phyloP scores from a whole-genome alignment of 805 yeast species.

The Barnettozyma sp. region DNA sequence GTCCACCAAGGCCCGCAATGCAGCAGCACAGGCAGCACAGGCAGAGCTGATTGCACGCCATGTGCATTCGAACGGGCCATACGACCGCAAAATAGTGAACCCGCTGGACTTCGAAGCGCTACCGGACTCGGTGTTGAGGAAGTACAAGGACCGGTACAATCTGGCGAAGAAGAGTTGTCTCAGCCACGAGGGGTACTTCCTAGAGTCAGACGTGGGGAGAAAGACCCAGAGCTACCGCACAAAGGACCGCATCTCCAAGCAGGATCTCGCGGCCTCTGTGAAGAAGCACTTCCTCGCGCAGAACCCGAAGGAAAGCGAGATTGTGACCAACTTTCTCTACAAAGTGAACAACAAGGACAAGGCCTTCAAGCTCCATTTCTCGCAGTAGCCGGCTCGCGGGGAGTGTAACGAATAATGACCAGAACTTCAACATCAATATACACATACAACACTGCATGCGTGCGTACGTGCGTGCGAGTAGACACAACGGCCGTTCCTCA shows the following conservation, averaged over 20 bases:
- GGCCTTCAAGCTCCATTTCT: conserved; percentile 35
- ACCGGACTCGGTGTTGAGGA: conserved; percentile 57
- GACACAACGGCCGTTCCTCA: no score
- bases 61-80: conserved; percentile 68
- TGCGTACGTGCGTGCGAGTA: no score
- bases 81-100: conserved; percentile 41
- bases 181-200: conserved; percentile 61
- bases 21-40: conserved; percentile 61
- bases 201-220: conserved; percentile 68
- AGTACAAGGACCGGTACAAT: conserved; percentile 56
- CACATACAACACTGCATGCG: no score
- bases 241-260: conserved; percentile 44
- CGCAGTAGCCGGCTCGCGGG: conserved; percentile 5
- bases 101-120: conserved; percentile 66
- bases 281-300: conserved; percentile 60
- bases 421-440: no score
- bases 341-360: conserved; percentile 66
- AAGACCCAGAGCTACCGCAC: conserved; percentile 44
- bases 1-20: conserved; percentile 52
- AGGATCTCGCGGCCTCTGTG: conserved; percentile 51
- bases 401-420: no score
- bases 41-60: conserved; percentile 62
- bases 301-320: conserved; percentile 72
- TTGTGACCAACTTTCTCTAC: conserved; percentile 82
- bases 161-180: conserved; percentile 53